phyloP scores from a whole-genome alignment of 2,329 filamentous ascomycete species.

The Arthrobotrys sinensis region DNA sequence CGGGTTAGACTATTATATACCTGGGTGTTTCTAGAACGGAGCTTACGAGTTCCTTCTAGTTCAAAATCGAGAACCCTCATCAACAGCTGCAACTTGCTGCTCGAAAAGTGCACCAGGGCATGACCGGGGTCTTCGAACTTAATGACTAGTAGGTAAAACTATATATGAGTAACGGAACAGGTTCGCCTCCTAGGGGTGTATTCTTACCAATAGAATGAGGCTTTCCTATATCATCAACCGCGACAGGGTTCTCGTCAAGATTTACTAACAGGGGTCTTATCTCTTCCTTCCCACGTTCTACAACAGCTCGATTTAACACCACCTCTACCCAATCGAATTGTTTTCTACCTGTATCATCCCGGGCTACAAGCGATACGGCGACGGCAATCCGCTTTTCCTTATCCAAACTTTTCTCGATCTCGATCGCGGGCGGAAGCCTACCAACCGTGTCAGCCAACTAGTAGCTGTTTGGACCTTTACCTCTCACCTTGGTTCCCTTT shows the following conservation, averaged over 20 bases:
- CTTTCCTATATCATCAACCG: background rate
- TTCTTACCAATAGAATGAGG: slow-evolving; percentile 1
- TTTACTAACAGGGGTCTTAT: slow-evolving; percentile 69
- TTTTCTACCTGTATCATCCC: slow-evolving; percentile 83
- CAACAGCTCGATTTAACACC: slow-evolving; percentile 77
- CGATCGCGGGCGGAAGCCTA: slow-evolving; percentile 80
- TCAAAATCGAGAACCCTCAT: slow-evolving; percentile 42
- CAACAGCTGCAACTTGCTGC: slow-evolving; percentile 42
- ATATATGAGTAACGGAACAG: slow-evolving; percentile 61
- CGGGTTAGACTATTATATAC: background rate
- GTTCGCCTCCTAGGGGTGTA: slow-evolving; percentile 63
- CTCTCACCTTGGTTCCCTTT: slow-evolving; percentile 63
- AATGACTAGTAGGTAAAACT: slow-evolving; percentile 71
- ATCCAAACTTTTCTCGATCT: slow-evolving; percentile 80
- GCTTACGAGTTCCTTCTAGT: slow-evolving; percentile 46
- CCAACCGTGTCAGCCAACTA: slow-evolving; percentile 62
- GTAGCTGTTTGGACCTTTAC: background rate
- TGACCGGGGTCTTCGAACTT: slow-evolving; percentile 65
- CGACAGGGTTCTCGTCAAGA: background rate
- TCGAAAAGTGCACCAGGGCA: slow-evolving; percentile 68
- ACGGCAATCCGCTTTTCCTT: slow-evolving; percentile 82
- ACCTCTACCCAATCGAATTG: slow-evolving; percentile 86
- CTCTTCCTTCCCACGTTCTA: slow-evolving; percentile 80
- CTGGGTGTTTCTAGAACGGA: slow-evolving; percentile 66
- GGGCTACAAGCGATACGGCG: slow-evolving; percentile 79